Base-by-base conservation (phyloP, 2,329 filamentous ascomycete species). In the Rutstroemia sydowiana region DNA sequence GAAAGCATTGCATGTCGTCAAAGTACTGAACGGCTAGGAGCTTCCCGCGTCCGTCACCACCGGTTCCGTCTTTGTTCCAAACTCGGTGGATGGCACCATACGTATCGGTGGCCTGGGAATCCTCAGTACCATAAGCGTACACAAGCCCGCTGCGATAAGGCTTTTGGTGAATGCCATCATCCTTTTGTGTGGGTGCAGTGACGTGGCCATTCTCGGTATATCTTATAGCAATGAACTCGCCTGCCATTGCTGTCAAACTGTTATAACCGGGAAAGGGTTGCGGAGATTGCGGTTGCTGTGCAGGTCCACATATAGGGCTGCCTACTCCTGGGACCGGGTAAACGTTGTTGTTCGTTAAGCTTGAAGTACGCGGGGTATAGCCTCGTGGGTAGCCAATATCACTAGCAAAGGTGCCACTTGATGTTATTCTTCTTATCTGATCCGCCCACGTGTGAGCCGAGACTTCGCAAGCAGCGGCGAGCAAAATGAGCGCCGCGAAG, bases 1-100 rank as follows among this genome's bases (percentile, higher is more conserved):
- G 62, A 67, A 90, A 90, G 73, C 93, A 98, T 63, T 88, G 85
- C 23, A 86, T 87, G 62, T 98, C 93, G 63, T 97, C 93, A 67
- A 83, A 98, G 72, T 87, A 82, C 60, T 88, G 83, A 1, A 81
- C 85, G 0, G 85, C 81, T 34, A 97, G 73, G 11, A 97, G 81
- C 39, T 75, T 74, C 30, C 93, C 93, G 37, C 85, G 81, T 45
- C 79, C 75, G 66, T 96, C 84, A 20, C 91, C 92, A 18, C 91
- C 90, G 5, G 78, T 85, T 55, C 91, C 91, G 52, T 88, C 82
- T 16, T 75, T 67, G 43, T 82, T 95, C 93, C 93, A 97, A 31
- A 74, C 67, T 47, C 84, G 74, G 58, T 95, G 82, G 31, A 96
- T 84, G 53, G 73, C 46, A 73, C 71, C 82, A 52, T 78, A 85